Evolutionary conservation across 768 basidiomycete genomes (phyloP), one percentile per base, ranked within the genome.

Genomic region (Naganishia friedmannii): DNA sequence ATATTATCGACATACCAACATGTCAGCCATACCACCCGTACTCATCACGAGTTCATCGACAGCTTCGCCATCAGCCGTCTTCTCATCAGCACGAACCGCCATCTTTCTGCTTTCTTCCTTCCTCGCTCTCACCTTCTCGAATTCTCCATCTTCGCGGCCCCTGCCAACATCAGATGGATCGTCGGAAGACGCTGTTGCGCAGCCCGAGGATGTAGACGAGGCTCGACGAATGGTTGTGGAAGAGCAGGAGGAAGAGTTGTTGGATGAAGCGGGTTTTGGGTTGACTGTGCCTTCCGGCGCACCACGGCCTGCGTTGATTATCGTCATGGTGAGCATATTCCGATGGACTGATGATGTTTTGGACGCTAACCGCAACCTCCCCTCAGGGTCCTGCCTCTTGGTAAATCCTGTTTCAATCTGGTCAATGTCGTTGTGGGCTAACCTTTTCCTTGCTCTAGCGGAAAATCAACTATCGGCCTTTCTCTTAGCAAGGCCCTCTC

Each of bases 321-420:
- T 84, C 56, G 82, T 83, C 21, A 84, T 84, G 83, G 81, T 68
- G 26, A 57, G 67, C 45, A n/a, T 2, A 17, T 31, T 28, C 1
- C 19, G 3, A n/a, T 57, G 8, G 10, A 7, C 65, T 19, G 7
- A 34, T 45, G 39, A 31, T 56, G 26, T 15, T 63, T 48, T 21
- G 17, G 57, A 74, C 89, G 88, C 85, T 0, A 88, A 89, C 17
- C 87, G 87, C 37, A 89, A 90, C 9, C 6, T 90, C 77, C 86
- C 87, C 32, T 90, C 88, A 26, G 83, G 79, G 78, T 66, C 76
- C 76, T 34, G 76, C 77, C 68, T 80, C 74, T 42, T 76, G 72
- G 75, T 74, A 31, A 67, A 74, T 65, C 21, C 1, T 28, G 13
- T 34, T 53, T 21, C 21, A 37, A 13, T 4, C 2, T 51, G 28